Conservation (phyloP, 768 basidiomycete genomes). For the Lepiota venenata region DNA sequence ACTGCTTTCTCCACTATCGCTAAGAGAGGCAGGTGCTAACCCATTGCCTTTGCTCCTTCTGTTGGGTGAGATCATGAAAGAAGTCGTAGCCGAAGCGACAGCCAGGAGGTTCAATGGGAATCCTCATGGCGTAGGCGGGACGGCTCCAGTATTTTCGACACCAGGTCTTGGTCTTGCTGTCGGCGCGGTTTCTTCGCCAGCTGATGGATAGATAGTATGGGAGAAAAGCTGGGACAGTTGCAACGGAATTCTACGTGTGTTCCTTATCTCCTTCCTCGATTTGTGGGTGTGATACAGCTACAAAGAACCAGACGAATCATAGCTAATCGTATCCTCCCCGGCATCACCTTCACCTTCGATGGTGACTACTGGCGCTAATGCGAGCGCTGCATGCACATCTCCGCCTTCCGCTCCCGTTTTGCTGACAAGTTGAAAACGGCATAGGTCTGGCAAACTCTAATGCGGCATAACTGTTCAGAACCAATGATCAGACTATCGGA, state of each 20-base stretch:
- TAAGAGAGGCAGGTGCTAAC: not conserved
- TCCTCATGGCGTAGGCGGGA: constrained; percentile 12
- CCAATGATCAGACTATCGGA: no score
- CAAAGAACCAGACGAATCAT: constrained; percentile 69
- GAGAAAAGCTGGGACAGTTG: constrained; percentile 60
- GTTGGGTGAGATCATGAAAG: not conserved
- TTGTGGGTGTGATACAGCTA: constrained; percentile 48
- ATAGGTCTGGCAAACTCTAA: no score
- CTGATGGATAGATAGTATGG: constrained; percentile 56
- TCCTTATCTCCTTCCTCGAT: not conserved
- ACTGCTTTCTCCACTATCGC: constrained; percentile 12
- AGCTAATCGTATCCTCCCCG: constrained; percentile 47
- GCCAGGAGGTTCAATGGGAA: constrained; percentile 10
- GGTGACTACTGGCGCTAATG: no score
- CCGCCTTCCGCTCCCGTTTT: no score
- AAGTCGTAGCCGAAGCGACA: not conserved
- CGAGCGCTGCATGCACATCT: no score
- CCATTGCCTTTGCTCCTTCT: not conserved
- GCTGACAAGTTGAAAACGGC: no score
- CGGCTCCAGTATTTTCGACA: constrained; percentile 34
- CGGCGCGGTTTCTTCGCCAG: constrained; percentile 18
- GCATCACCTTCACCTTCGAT: constrained; percentile 13
- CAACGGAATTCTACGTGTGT: constrained; percentile 56
- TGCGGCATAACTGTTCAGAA: no score
- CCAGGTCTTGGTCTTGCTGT: constrained; percentile 33